phyloP scores from a whole-genome alignment of 2,329 filamentous ascomycete species.

The Fusarium odoratissimum region DNA sequence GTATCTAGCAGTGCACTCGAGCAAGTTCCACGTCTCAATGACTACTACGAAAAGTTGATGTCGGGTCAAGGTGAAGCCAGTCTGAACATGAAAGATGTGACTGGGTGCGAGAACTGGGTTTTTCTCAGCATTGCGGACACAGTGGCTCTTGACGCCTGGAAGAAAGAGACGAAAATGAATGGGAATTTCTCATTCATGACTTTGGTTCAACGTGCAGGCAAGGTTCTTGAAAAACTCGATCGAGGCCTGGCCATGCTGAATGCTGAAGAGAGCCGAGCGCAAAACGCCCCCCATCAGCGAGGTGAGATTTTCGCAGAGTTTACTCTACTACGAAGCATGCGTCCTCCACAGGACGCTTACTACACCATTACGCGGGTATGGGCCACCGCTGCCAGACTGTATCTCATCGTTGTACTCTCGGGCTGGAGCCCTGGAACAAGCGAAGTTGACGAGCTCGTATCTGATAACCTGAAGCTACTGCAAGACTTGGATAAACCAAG shows the following conservation, averaged over 20 bases:
- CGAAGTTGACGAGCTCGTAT: not conserved
- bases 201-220: not conserved
- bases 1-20: slow-evolving; percentile 11
- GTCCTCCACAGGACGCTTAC: not conserved
- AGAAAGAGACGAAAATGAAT: not conserved
- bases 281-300: not conserved
- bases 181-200: not conserved
- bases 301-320: not conserved
- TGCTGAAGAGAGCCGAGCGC: rapidly evolving
- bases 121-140: not conserved
- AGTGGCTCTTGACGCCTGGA: not conserved
- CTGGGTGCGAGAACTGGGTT: slow-evolving; percentile 24
- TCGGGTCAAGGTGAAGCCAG: rapidly evolving
- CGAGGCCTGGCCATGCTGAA: not conserved
- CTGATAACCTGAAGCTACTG: not conserved
- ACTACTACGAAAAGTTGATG: not conserved
- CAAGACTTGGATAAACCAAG: not conserved
- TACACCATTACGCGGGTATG: slow-evolving; percentile 1
- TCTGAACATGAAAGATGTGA: not conserved
- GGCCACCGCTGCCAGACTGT: not conserved
- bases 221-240: not conserved
- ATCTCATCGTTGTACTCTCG: not conserved
- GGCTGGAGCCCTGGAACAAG: not conserved
- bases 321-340: not conserved
- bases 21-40: not conserved